Evolutionary conservation across 2,329 filamentous ascomycete species (phyloP).

Genomic region (Madurella fahalii): DNA sequence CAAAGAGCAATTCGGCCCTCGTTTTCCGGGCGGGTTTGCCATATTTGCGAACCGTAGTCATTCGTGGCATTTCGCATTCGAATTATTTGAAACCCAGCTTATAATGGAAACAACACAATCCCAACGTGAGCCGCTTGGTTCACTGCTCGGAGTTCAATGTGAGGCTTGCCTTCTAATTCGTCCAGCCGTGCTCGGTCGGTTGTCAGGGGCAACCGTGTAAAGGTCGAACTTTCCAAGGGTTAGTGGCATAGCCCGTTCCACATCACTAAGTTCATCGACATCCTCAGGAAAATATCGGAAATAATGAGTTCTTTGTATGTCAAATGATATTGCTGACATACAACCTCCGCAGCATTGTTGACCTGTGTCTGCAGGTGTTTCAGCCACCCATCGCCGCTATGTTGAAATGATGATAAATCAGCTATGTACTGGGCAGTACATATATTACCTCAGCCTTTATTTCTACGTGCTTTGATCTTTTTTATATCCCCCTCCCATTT

Average conservation of each 20-base stretch:
- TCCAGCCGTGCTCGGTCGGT: neutral
- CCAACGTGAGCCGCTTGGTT: neutral
- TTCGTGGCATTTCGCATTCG: constrained; percentile 40
- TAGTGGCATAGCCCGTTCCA: neutral
- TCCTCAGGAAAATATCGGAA: no score
- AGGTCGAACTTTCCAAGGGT: neutral
- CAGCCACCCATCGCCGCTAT: no score
- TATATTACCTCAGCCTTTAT: no score
- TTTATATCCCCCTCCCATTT: no score
- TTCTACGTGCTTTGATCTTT: no score
- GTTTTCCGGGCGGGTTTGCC: constrained; percentile 47
- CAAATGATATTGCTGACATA: no score
- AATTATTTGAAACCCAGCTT: neutral
- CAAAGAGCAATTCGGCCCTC: constrained; percentile 47
- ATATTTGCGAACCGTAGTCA: constrained; percentile 44
- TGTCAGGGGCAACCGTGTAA: constrained; percentile 10
- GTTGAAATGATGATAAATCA: no score
- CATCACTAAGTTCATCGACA: no score
- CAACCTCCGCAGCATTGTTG: no score
- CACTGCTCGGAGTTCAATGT: neutral
- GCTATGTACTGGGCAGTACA: no score
- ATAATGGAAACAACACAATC: neutral
- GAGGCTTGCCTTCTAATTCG: constrained; percentile 6
- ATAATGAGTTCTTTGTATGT: no score
- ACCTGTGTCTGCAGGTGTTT: no score